phyloP scores from a whole-genome alignment of 352 stramenopile species.

The Phytopythium aichiense region DNA sequence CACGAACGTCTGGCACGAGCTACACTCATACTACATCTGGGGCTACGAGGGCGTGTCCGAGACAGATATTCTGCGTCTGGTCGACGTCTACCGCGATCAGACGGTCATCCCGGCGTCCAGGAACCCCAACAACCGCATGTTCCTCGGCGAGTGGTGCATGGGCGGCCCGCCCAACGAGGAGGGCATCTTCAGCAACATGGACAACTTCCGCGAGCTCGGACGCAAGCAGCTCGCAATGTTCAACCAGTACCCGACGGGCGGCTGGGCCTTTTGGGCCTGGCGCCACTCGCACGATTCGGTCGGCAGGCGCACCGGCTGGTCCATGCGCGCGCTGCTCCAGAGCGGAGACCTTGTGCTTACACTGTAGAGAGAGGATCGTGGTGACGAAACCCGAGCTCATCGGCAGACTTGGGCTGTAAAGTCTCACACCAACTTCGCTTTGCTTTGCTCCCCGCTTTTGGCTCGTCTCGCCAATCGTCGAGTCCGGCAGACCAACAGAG shows the following conservation, averaged over 20 bases:
- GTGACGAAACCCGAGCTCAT: too few species aligned
- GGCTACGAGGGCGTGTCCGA: constrained; percentile 19
- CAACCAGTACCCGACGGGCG: constrained; percentile 7
- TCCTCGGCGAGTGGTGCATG: constrained; percentile 42
- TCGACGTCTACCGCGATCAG: constrained; percentile 10
- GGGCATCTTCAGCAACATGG: constrained; percentile 12
- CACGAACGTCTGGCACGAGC: constrained; percentile 49
- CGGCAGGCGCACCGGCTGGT: constrained; percentile 21
- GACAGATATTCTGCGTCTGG: constrained; percentile 4
- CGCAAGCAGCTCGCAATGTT: constrained; percentile 18
- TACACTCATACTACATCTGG: constrained; percentile 40
- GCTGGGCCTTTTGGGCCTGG: constrained; percentile 43
- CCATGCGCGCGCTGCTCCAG: constrained; percentile 14
- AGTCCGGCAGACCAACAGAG: too few species aligned
- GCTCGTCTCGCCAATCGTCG: too few species aligned
- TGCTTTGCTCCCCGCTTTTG: too few species aligned
- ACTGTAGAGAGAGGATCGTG: not conserved
- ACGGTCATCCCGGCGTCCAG: constrained; percentile 10
- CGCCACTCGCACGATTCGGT: constrained; percentile 22
- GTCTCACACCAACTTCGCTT: too few species aligned
- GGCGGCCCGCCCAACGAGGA: not conserved
- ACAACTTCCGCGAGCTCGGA: constrained; percentile 15
- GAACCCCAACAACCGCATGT: constrained; percentile 22
- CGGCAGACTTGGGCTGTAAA: too few species aligned
- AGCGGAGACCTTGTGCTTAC: constrained; percentile 10